These are phyloP conservation scores for Strobilomyces dryophilus DNA, from an alignment of 768 basidiomycete genomes.

Conservation along the genomic window DNA sequence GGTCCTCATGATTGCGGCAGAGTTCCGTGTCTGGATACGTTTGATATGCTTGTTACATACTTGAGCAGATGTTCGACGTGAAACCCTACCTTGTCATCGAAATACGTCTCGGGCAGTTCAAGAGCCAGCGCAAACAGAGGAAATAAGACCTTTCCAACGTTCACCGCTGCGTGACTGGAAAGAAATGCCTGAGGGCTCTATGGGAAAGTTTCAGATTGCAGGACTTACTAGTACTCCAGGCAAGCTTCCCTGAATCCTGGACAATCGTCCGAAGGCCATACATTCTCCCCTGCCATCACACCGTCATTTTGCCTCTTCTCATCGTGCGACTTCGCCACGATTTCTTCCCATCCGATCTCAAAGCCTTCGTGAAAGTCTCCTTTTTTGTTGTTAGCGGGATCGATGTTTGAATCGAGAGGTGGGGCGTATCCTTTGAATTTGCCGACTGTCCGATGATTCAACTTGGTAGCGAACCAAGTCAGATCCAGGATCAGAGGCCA, in stretches of 20 bases:
- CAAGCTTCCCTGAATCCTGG: conserved; percentile 57
- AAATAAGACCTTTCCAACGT: conserved; percentile 55
- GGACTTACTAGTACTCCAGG: conserved; percentile 62
- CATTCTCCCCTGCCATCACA: conserved; percentile 65
- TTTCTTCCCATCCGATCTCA: conserved; percentile 72
- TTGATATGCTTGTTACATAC: neutral
- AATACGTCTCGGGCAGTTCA: conserved; percentile 55
- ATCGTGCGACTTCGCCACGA: conserved; percentile 27
- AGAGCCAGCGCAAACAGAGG: conserved; percentile 70
- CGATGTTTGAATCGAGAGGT: conserved; percentile 67
- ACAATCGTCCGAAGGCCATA: conserved; percentile 67
- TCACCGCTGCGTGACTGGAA: conserved; percentile 46
- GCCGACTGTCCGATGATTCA: conserved; percentile 60
- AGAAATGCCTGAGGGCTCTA: conserved; percentile 22
- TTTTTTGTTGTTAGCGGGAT: conserved; percentile 55
- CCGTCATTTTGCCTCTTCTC: conserved; percentile 40
- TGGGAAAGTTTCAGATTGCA: conserved; percentile 13
- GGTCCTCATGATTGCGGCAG: conserved; percentile 61
- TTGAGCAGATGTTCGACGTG: neutral
- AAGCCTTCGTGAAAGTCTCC: conserved; percentile 93
- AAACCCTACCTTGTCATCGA: conserved; percentile 58
- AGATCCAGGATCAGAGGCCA: neutral
- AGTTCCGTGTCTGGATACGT: conserved; percentile 47
- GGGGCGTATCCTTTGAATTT: conserved; percentile 79
- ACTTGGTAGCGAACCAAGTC: conserved; percentile 33